Evolutionary conservation across 2,329 filamentous ascomycete genomes (phyloP), one percentile per base, ranked within the genome.

Genomic region (Exophiala sideris): DNA sequence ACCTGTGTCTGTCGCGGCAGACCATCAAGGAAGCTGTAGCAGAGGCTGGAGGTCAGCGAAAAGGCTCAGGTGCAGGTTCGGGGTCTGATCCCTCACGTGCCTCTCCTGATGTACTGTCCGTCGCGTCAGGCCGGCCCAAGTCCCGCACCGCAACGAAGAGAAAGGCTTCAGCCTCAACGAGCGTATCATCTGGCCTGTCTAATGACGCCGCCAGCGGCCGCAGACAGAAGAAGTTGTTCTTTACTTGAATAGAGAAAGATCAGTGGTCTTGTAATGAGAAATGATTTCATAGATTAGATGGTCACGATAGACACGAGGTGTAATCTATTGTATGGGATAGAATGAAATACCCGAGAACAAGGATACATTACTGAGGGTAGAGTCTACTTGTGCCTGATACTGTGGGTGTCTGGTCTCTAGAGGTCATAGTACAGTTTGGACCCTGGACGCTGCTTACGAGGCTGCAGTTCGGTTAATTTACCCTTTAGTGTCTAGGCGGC

Each of bases 1-100:
- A 99, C 68, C 81, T 88, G 7, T 99, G 94, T 68, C 79, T 99
- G 1, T 96, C 91, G 0, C 80, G 86, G 51, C 84, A 88, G 65
- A 89, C 90, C 0, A 97, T 99, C 64, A 86, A 86, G 42, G 89
- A 96, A 64, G 87, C 84, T 0, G 85, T 94, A 1, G 85, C 62
- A 10, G 57, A 61, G 47, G 51, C 52, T 9, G 33, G 53, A 10
- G 52, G 8, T 3, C 32, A 18, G 16, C 16, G 3, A 18, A 18
- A 18, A 3, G 16, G 16, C 16, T 18, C 16, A 18, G 16, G 16
- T 18, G 16, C 16, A 18, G 16, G 16, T 18, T 18, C 16, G 16
- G 16, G 51, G 8, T 24, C 21, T 2, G 49, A 36, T 24, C 48
- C 50, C 2, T 40, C 24, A 5, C 39, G 48, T 11, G 42, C 44